Evolutionary conservation across 2,329 filamentous ascomycete species (phyloP).

Genomic region (Coccinonectria pachysandricola): DNA sequence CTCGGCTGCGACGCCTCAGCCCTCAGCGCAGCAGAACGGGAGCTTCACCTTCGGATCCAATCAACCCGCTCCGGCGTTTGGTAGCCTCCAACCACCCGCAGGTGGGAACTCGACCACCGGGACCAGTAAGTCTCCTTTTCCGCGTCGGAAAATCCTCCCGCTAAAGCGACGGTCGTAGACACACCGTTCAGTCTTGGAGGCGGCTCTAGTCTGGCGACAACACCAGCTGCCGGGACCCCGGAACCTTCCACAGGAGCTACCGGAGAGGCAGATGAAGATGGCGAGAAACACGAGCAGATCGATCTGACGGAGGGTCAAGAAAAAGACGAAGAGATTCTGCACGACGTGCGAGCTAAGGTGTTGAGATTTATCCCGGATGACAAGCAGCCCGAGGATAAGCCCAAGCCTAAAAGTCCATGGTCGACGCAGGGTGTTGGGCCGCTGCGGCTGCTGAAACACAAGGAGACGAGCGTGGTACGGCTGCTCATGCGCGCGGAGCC

Average conservation of each 20-base stretch:
- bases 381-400: conserved; percentile 35
- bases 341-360: conserved; percentile 62
- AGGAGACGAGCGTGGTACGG: conserved; percentile 54
- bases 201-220: conserved; percentile 51
- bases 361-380: conserved; percentile 46
- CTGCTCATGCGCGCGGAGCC: conserved; percentile 67
- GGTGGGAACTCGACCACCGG: conserved; percentile 34
- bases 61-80: conserved; percentile 25
- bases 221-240: conserved; percentile 47
- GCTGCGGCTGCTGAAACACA: conserved; percentile 63
- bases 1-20: conserved; percentile 21
- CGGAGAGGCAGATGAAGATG: conserved; percentile 42
- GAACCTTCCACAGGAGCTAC: conserved; percentile 38
- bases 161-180: conserved; percentile 40
- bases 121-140: conserved; percentile 36
- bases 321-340: conserved; percentile 59
- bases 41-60: conserved; percentile 25
- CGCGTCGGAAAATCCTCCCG: conserved; percentile 31
- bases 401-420: conserved; percentile 51
- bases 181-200: conserved; percentile 47
- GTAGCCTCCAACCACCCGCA: conserved; percentile 31
- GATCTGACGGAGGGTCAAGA: conserved; percentile 60
- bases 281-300: conserved; percentile 56
- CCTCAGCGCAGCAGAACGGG: conserved; percentile 19
- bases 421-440: conserved; percentile 59